phyloP scores from a whole-genome alignment of 306 rosid genomes.

The Vicia sativa region DNA sequence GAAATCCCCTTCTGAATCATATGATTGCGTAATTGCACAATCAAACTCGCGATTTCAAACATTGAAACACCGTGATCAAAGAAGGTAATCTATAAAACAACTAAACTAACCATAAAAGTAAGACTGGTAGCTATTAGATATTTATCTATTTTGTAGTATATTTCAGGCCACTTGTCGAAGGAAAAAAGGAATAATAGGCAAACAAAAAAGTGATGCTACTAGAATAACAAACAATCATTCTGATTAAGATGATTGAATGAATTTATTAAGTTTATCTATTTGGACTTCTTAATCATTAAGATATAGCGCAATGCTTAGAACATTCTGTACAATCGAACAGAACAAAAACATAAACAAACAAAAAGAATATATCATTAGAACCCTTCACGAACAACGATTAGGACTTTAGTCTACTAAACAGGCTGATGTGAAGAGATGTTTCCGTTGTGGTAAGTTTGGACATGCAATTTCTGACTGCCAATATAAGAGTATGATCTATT shows the following conservation, averaged over 20 bases:
- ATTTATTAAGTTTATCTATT: neutral
- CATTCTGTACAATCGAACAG: neutral
- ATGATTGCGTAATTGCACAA: neutral
- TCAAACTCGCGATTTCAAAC: neutral
- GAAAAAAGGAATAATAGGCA: constrained; percentile 7
- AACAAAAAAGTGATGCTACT: constrained; percentile 20
- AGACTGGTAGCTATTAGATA: constrained; percentile 9
- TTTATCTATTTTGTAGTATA: constrained; percentile 21
- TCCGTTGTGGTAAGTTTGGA: too few relatives aligned
- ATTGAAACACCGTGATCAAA: neutral
- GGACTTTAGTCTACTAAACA: constrained; percentile 9
- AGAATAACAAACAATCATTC: constrained; percentile 30
- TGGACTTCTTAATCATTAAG: neutral
- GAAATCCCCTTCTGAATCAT: neutral
- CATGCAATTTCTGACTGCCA: too few relatives aligned
- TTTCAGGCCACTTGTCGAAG: constrained; percentile 25
- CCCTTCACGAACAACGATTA: constrained; percentile 2
- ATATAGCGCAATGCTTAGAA: neutral
- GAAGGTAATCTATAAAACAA: constrained; percentile 31
- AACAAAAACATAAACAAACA: neutral
- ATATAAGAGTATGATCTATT: too few relatives aligned
- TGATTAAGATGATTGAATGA: constrained; percentile 26
- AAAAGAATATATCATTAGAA: neutral
- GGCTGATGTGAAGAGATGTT: too few relatives aligned
- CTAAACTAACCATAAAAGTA: constrained; percentile 25